These are phyloP conservation scores for Hemileia vastatrix DNA, from an alignment of 1,284 basidiomycete species.

Conservation along the genomic window DNA sequence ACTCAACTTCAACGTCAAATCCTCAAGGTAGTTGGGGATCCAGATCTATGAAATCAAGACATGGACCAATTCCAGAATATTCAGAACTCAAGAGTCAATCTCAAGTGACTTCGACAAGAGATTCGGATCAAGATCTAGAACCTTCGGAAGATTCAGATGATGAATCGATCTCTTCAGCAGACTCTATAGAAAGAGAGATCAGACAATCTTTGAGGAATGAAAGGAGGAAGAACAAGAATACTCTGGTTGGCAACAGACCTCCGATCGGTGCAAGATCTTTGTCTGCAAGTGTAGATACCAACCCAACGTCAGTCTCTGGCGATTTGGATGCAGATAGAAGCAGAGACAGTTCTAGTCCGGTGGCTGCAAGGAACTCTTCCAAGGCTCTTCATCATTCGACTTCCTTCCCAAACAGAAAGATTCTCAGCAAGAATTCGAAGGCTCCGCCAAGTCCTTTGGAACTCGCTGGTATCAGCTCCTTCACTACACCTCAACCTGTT, in stretches of 20 bases:
- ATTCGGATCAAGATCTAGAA: background rate
- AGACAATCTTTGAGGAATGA: background rate
- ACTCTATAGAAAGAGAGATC: background rate
- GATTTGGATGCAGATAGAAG: background rate
- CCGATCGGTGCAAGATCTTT: background rate
- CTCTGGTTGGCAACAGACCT: background rate
- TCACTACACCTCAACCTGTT: background rate
- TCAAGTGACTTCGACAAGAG: background rate
- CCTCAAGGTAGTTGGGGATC: background rate
- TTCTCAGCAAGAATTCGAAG: background rate
- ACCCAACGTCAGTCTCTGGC: background rate
- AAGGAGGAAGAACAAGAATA: background rate
- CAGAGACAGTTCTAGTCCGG: background rate
- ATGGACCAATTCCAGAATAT: background rate
- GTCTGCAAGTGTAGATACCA: background rate
- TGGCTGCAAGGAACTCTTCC: background rate
- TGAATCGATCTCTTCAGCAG: background rate
- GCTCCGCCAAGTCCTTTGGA: background rate
- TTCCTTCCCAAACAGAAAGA: background rate
- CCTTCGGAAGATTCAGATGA: background rate
- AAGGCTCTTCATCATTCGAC: background rate
- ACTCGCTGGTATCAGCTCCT: background rate
- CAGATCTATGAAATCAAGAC: background rate
- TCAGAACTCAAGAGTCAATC: background rate
- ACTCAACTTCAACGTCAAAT: too few relatives aligned